Base-by-base conservation (phyloP, 1,284 basidiomycete genomes). In the Xerocomus subilludens region DNA sequence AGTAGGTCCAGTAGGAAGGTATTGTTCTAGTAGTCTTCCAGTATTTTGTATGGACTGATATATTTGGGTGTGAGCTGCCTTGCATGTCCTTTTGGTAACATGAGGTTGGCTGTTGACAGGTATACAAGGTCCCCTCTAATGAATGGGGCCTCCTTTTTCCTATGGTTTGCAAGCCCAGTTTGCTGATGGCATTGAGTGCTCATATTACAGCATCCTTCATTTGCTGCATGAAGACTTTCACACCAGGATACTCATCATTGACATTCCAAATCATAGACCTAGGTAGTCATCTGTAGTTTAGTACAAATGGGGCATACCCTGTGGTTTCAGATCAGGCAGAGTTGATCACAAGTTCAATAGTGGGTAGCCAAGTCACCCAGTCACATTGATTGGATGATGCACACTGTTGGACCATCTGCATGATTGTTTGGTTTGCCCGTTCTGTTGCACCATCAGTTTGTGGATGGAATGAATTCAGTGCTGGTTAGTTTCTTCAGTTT, bases 51-150 rank as follows among this genome's bases (percentile, higher is more conserved):
- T 0, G 84, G 84, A 0, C 84, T 79, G 51, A 85, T 80, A 56
- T 74, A 88, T 58, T 86, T 87, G 0, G 85, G 86, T 0, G 76
- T 60, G 2, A 87, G 72, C 66, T 87, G 87, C 1, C 78, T 45
- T 0, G 83, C 77, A 1, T 71, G 69, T 5, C 82, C 81, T 55
- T 84, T 83, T 0, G 79, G 81, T 21, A 51, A 21, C 49, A 23
- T 23, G 11, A 51, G 21, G 21, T 86, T 86, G 65, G 84, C 83
- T 0, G 83, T 86, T 0, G 84, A 86, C 5, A 87, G 18, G 64
- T 85, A 86, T 0, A 84, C 82, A 1, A 85, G 65, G 47, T 85
- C 82, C 1, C 74, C 76, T 27, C 66, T 64, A 2, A 56, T 36
- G 64, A 82, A 82, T 0, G 81, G 81, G 2, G 73, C 69, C 0